phyloP scores from a whole-genome alignment of 768 basidiomycete species.

The Tricholoma terreum region DNA sequence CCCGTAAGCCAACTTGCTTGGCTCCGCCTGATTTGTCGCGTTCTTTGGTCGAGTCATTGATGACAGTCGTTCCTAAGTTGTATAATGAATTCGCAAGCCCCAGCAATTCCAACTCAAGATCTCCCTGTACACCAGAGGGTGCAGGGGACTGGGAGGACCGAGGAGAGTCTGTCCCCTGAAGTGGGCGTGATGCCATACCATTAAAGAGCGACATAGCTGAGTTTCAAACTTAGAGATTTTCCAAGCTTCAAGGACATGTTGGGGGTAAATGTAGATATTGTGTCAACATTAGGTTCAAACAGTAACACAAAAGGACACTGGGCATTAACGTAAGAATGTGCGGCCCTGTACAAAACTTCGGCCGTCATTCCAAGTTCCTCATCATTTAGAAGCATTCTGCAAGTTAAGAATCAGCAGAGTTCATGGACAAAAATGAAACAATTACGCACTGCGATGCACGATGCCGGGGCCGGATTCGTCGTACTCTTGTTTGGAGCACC shows the following conservation, averaged over 20 bases:
- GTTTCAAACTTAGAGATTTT: no score
- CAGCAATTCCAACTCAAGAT: slow-evolving; percentile 71
- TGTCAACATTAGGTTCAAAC: not conserved
- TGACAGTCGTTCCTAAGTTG: slow-evolving; percentile 79
- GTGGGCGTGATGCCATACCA: not conserved
- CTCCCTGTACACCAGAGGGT: slow-evolving; percentile 66
- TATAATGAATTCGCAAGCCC: slow-evolving; percentile 77
- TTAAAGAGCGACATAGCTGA: not conserved
- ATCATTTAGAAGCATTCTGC: not conserved
- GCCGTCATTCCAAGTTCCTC: not conserved
- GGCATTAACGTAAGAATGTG: not conserved
- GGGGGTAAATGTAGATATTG: slow-evolving; percentile 4
- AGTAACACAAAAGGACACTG: not conserved
- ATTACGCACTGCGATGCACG: slow-evolving; percentile 70
- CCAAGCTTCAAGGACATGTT: no score
- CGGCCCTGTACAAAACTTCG: not conserved
- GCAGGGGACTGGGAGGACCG: slow-evolving; percentile 72
- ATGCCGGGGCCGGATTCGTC: slow-evolving; percentile 81
- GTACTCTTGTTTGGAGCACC: slow-evolving; percentile 93
- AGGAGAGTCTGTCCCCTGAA: slow-evolving; percentile 60
- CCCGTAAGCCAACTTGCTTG: slow-evolving; percentile 75
- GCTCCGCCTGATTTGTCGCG: slow-evolving; percentile 65
- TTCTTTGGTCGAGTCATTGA: slow-evolving; percentile 81
- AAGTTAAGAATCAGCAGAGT: not conserved
- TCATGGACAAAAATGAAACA: not conserved